Evolutionary conservation across 1,284 basidiomycete species (phyloP).

Genomic region (Irpex sp.): DNA sequence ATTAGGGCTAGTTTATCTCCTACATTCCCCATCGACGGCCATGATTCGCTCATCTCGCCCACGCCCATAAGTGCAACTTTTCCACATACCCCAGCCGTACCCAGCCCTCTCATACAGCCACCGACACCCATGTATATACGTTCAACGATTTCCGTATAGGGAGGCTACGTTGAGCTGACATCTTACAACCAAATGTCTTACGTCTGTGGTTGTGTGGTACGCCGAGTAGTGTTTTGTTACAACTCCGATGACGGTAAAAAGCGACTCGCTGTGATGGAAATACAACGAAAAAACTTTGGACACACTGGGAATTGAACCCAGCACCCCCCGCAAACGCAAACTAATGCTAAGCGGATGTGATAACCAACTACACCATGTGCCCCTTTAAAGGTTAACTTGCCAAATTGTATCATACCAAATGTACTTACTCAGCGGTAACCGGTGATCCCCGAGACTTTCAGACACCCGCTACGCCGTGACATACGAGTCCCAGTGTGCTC

Average conservation of each 20-base stretch:
- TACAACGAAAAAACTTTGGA: conserved; percentile 13
- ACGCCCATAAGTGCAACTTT: background rate
- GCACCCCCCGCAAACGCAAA: conserved; percentile 27
- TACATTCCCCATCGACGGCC: background rate
- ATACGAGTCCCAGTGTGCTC: too few relatives aligned
- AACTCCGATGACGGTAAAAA: too few relatives aligned
- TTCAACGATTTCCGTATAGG: background rate
- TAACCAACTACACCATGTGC: conserved; percentile 49
- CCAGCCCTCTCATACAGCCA: background rate
- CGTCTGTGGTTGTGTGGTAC: too few relatives aligned
- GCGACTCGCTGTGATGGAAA: background rate
- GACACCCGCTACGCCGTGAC: too few relatives aligned
- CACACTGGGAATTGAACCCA: conserved; percentile 32
- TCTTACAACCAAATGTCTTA: too few relatives aligned
- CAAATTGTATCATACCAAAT: background rate
- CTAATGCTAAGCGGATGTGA: conserved; percentile 43
- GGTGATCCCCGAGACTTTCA: too few relatives aligned
- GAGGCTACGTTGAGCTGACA: background rate
- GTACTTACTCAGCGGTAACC: background rate
- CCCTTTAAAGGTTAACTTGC: conserved; percentile 13
- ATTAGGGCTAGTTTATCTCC: background rate
- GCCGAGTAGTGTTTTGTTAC: too few relatives aligned
- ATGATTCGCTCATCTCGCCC: background rate
- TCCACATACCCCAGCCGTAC: background rate
- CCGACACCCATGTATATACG: background rate